Base-by-base conservation (phyloP, 768 basidiomycete genomes). In the Suillus subalutaceus region DNA sequence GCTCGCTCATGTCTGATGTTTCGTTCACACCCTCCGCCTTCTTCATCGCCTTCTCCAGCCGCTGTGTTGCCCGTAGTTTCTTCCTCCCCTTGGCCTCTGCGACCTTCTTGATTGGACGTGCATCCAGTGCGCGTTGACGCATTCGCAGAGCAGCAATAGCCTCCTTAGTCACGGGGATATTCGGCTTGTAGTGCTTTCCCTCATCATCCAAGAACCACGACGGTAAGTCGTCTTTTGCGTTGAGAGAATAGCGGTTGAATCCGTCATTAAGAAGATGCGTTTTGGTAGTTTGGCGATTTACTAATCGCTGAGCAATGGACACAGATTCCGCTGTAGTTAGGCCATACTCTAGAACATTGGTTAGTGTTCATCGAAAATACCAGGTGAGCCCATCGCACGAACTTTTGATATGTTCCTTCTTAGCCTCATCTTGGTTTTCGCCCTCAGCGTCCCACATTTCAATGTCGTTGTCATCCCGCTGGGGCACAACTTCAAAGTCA, bases 171-270 rank as follows among this genome's bases (percentile, higher is more conserved):
- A 98, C 84, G n/a, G 97, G 97, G 56, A 99, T 83, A 76, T 99
- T 99, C 62, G 93, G 80, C 75, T 94, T 96, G 85, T 97, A 97
- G 75, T 91, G 85, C 72, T 95, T 95, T 16, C 88, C 79, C 79
- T 99, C 97, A 70, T 99, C 97, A 70, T 99, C 97, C 41, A 99
- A 82, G 84, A 99, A 99, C 97, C 97, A 99, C 0, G 89, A 79
- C 6, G 97, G 97, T 13, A 99, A 86, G 18, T 84, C 94, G 60
- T 99, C 97, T 78, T 95, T 97, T 65, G 92, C 86, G 70, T 95
- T 92, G 63, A 96, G 85, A 2, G 96, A 93, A 78, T 96, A 92
- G 13, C 94, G 92, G 78, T 91, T 95, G 83, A 99, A 99, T 15
- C 97, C 97, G 56, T 97, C 91, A 71, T 99, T 94, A 73, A 99